Evolutionary conservation across 2,329 filamentous ascomycete species (phyloP), one percentile per base, ranked within the genome.

Genomic region (Trichoderma afroharzianum): DNA sequence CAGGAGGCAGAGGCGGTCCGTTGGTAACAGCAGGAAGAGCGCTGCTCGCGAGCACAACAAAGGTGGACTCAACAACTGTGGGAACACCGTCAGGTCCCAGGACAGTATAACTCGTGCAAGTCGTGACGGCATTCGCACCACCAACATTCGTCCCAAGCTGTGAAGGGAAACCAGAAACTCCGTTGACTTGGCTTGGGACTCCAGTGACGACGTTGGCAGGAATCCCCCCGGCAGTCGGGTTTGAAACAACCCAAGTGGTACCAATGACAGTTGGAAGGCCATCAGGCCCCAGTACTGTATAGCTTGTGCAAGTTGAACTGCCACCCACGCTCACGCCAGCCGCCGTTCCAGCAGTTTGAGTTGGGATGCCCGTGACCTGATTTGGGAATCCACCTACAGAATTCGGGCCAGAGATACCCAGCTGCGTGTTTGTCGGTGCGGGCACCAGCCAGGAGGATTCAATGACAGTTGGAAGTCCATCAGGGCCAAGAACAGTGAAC

Each of bases 61-160:
- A 75, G 3, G 80, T 81, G 9, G 80, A 76, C 24, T 81, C 76
- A 59, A 79, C 72, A n/a, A 79, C 70, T 3, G 79, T 78, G 15
- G 78, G 76, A 24, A 75, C 75, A 4, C 78, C 79, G 62, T 78
- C 74, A 26, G 74, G 21, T 14, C 76, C 79, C n/a, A 76, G 72
- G 21, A 77, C 71, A 21, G 80, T 79, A 70, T 74, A 78, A n/a
- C 75, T 78, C n/a, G 76, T 77, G 39, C 74, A 75, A 4, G 78
- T 77, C 3, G 74, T 76, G 14, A 75, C 33, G n/a, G 68, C 75
- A 53, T 57, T 33, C 32, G 68, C 63, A 7, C 69, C 75, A n/a
- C 73, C 74, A 33, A 72, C 72, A 30, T 71, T 43, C n/a, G 36
- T 50, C 53, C 63, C 63, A 26, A 57, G 2, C 47, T 69, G 72